These are phyloP conservation scores for Oropetium thomaeum DNA, from an alignment of 176 grass and related monocot genomes.

Conservation along the genomic window DNA sequence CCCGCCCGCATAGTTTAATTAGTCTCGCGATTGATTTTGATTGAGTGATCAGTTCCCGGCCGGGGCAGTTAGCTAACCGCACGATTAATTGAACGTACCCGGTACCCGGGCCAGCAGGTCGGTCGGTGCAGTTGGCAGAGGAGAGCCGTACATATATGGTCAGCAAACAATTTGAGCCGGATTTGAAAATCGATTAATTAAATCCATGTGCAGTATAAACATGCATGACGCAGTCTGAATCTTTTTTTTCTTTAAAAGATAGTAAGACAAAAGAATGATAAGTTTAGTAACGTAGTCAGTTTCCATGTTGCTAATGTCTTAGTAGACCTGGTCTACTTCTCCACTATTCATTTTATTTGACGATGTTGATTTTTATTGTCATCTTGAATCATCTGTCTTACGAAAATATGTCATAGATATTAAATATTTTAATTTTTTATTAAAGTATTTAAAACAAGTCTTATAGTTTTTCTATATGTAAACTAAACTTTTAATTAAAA, in stretches of 20 bases:
- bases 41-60: conserved; percentile 31
- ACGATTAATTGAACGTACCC: conserved; percentile 24
- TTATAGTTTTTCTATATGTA: too few relatives aligned
- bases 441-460: too few relatives aligned
- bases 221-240: background rate
- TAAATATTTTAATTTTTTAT: too few relatives aligned
- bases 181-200: background rate
- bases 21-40: conserved; percentile 8
- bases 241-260: too few relatives aligned
- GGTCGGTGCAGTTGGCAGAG: conserved; percentile 24
- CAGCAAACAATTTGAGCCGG: background rate
- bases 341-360: background rate
- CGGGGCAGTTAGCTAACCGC: conserved; percentile 40
- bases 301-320: background rate
- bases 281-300: too few relatives aligned
- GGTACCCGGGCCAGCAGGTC: too few relatives aligned
- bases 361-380: too few relatives aligned
- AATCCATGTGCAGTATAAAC: conserved; percentile 14
- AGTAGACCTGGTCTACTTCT: background rate
- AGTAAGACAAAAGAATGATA: background rate
- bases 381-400: too few relatives aligned
- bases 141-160: background rate
- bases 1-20: conserved; percentile 24
- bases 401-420: too few relatives aligned
- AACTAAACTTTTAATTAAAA: too few relatives aligned